Conservation (phyloP, 1,139 yeast species). For the Hemisphaericaspora lyxosophila region DNA sequence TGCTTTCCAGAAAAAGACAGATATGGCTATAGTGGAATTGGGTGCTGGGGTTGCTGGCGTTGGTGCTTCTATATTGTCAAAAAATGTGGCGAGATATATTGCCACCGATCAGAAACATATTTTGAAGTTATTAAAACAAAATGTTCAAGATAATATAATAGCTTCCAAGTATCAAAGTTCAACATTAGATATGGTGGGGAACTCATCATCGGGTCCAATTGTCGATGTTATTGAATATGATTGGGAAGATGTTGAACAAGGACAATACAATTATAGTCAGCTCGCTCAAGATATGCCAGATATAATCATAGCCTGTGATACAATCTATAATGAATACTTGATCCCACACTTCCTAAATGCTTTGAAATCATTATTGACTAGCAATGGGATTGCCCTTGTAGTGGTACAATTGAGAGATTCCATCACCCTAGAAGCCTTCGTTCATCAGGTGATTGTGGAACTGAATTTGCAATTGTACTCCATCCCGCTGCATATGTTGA, state of each 20-base stretch:
- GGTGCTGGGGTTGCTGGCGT: constrained; percentile 70
- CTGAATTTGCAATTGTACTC: constrained; percentile 20
- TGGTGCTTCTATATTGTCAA: constrained; percentile 47
- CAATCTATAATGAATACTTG: constrained; percentile 66
- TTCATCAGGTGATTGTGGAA: constrained; percentile 24
- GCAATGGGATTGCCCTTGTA: constrained; percentile 38
- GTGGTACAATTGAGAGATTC: constrained; percentile 60
- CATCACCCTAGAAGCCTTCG: constrained; percentile 49
- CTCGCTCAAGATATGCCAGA: constrained; percentile 29
- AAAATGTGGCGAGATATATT: constrained; percentile 35
- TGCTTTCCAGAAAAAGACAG: constrained; percentile 14
- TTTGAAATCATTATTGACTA: constrained; percentile 32
- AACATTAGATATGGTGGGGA: neutral
- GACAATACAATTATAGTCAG: constrained; percentile 21
- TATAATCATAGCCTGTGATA: constrained; percentile 64
- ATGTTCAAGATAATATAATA: constrained; percentile 40
- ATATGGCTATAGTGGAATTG: constrained; percentile 48
- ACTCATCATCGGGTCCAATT: neutral
- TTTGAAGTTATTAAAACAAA: constrained; percentile 48
- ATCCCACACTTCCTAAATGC: constrained; percentile 52
- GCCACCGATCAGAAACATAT: constrained; percentile 67
- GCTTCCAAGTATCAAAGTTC: constrained; percentile 1
- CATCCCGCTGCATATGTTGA: constrained; percentile 29
- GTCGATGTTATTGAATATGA: constrained; percentile 56
- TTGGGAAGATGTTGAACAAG: constrained; percentile 57